Percentiles rank a stretch among this genome's conserved stretches.
Conservation (phyloP, 2,329 filamentous ascomycete species). For the Ceratocystis harringtonii region DNA sequence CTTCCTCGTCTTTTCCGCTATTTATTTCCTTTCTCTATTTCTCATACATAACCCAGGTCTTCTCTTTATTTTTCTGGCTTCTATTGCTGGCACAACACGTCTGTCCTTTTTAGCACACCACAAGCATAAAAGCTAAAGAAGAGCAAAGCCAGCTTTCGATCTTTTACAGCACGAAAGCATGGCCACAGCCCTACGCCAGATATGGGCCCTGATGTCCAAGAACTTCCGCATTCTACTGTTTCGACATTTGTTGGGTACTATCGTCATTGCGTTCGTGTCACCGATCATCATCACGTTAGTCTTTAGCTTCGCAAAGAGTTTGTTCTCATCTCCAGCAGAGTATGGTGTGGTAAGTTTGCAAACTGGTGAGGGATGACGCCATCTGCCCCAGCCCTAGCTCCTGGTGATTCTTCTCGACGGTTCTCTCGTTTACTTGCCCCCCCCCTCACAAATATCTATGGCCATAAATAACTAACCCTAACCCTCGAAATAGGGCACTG, state of each 20-base stretch:
- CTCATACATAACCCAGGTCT: neutral
- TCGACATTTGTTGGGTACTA: slow-evolving; percentile 37
- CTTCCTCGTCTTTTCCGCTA: neutral
- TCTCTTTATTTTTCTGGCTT: neutral
- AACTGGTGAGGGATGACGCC: neutral
- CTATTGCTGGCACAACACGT: neutral
- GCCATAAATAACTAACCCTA: neutral
- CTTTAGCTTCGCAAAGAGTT: slow-evolving; percentile 59
- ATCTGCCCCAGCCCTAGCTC: too few species aligned
- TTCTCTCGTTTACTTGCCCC: neutral
- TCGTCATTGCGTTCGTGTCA: slow-evolving; percentile 43
- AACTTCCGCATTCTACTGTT: slow-evolving; percentile 44
- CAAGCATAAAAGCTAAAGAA: too few species aligned
- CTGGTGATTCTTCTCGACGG: too few species aligned
- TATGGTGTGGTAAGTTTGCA: slow-evolving; percentile 44
- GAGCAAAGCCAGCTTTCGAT: too few species aligned
- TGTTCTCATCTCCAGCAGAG: slow-evolving; percentile 62
- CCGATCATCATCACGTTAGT: slow-evolving; percentile 44
- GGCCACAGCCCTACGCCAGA: slow-evolving; percentile 29
- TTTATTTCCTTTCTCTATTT: neutral
- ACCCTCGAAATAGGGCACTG: slow-evolving; percentile 28
- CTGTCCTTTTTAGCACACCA: neutral
- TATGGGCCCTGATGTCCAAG: slow-evolving; percentile 46
- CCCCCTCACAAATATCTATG: neutral
- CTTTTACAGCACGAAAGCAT: neutral